A percentile compares a stretch with the other conserved stretches of the same genome.
Conservation (phyloP, 192 early-diverging fungal genomes). For the Backusella sp. region DNA sequence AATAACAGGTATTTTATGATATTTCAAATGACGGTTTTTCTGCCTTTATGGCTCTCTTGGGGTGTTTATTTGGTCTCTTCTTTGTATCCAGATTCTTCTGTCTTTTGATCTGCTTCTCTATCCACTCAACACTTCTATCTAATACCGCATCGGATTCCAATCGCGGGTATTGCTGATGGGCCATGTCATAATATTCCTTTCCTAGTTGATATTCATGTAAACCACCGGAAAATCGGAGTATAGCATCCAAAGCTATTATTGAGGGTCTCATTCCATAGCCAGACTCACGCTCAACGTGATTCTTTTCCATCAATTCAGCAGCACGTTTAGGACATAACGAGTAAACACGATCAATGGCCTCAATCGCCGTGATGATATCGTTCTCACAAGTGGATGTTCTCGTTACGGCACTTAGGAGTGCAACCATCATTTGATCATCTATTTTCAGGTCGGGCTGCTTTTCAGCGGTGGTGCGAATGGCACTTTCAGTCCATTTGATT, state of each 20-base stretch:
- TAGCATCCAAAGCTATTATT: not conserved
- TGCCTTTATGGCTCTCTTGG: not conserved
- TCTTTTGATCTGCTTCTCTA: not conserved
- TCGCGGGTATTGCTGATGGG: not conserved
- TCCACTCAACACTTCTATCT: not conserved
- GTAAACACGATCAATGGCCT: not conserved
- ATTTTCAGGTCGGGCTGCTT: not conserved
- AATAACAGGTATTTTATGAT: not conserved
- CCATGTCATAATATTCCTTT: slow-evolving; percentile 1
- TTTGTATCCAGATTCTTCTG: not conserved
- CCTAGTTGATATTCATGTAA: slow-evolving; percentile 8
- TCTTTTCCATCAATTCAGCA: not conserved
- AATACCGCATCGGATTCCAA: not conserved
- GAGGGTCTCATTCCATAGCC: slow-evolving; percentile 4
- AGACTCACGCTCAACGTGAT: not conserved
- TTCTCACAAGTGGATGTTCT: slow-evolving; percentile 5
- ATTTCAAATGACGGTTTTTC: not conserved
- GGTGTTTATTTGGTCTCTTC: not conserved
- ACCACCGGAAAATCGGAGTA: slow-evolving; percentile 8
- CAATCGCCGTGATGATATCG: not conserved
- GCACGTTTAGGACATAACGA: slow-evolving; percentile 2
- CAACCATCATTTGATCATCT: not conserved
- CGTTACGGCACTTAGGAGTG: slow-evolving; percentile 3
- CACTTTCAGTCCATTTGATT: not conserved
- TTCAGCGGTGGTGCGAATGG: not conserved